Conservation (phyloP, 768 basidiomycete genomes). For the Mycena kentingensis region DNA sequence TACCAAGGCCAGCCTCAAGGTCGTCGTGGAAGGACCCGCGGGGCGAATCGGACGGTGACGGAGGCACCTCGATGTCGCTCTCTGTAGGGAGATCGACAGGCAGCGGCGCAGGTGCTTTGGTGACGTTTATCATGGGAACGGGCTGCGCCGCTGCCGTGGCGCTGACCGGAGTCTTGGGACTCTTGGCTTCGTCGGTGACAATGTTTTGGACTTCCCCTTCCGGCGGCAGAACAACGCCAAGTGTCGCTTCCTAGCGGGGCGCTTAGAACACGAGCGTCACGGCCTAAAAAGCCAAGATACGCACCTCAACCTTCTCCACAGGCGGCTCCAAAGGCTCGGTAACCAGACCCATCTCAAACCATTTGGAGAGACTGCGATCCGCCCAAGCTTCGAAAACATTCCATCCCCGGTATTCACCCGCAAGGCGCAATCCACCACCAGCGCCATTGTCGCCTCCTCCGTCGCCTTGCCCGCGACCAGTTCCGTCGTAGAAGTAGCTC, state of each 20-base stretch:
- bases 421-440: slow-evolving; percentile 70
- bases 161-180: slow-evolving; percentile 37
- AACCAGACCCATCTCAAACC: slow-evolving; percentile 80
- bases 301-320: slow-evolving; percentile 55
- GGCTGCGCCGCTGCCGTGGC: slow-evolving; percentile 25
- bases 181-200: slow-evolving; percentile 48
- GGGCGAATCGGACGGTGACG: slow-evolving; percentile 48
- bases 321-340: slow-evolving; percentile 45
- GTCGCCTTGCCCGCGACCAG: slow-evolving; percentile 74
- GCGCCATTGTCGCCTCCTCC: slow-evolving; percentile 74
- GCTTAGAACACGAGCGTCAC: neutral
- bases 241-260: slow-evolving; percentile 9
- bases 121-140: slow-evolving; percentile 61
- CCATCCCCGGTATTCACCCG: slow-evolving; percentile 91
- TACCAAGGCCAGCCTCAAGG: slow-evolving; percentile 49
- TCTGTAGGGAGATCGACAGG: slow-evolving; percentile 72
- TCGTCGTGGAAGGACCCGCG: slow-evolving; percentile 49
- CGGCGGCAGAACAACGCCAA: slow-evolving; percentile 36
- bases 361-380: slow-evolving; percentile 82
- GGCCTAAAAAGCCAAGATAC: slow-evolving; percentile 24
- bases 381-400: slow-evolving; percentile 92
- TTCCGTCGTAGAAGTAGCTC: slow-evolving; percentile 83
- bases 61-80: slow-evolving; percentile 53
- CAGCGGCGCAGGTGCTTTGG: slow-evolving; percentile 69
- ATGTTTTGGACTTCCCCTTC: slow-evolving; percentile 64